phyloP scores from a whole-genome alignment of 179 eudicot species.

The Actinidia arguta region DNA sequence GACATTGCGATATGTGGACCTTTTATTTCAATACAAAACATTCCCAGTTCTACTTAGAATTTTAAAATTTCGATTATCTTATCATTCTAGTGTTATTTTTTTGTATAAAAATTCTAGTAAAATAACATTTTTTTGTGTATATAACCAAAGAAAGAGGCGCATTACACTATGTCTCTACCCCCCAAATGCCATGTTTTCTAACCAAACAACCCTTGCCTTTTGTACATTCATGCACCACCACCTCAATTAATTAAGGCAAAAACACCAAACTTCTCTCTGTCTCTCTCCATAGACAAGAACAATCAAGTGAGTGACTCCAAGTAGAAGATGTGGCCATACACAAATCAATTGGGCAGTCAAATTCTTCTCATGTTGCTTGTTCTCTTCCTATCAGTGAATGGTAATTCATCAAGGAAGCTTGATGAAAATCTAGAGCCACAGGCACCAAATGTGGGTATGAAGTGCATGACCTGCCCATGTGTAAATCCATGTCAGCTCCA shows the following conservation, averaged over 20 bases:
- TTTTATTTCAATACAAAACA: no score
- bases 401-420: neutral
- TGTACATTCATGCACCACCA: constrained; percentile 4
- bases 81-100: no score
- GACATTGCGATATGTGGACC: no score
- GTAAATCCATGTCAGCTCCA: constrained; percentile 25
- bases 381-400: neutral
- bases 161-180: constrained; percentile 7
- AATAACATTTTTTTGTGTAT: no score
- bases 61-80: no score
- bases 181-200: neutral
- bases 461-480: constrained; percentile 39
- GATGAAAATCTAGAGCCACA: constrained; percentile 15
- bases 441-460: constrained; percentile 22
- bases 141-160: constrained; percentile 26
- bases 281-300: constrained; percentile 1
- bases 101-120: no score
- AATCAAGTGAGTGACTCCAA: neutral
- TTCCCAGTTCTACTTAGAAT: no score
- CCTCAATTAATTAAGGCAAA: neutral
- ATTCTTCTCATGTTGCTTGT: neutral
- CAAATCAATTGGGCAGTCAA: neutral
- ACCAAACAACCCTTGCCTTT: neutral
- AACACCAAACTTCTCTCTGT: neutral
- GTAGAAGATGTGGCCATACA: neutral